Base-by-base conservation (phyloP, 768 basidiomycete species). In the Polyporus arcularius region DNA sequence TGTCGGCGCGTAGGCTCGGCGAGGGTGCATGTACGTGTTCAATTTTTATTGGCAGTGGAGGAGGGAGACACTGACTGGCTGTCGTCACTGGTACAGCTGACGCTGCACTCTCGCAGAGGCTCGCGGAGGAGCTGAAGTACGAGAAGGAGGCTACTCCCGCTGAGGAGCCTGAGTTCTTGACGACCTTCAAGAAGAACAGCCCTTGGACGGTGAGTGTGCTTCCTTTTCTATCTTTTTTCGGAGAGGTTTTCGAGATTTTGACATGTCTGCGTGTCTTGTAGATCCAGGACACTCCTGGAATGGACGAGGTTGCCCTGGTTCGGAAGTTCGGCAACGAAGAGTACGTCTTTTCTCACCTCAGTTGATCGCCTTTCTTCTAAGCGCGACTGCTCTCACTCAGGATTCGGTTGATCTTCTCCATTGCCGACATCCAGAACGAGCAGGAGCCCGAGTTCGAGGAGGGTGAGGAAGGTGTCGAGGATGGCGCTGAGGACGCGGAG, bases 301-400 rank as follows among this genome's bases (percentile, higher is more conserved):
- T 85, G 56, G 95, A 96, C 73, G 95, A 97, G 74, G 85, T 98
- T 41, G 76, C 82, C 28, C 75, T 98, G 45, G 78, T 78, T n/a
- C 86, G 95, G 66, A 87, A 85, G 66, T 96, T 94, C 73, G 95
- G 93, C 62, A 93, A 92, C 67, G 96, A 98, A 76, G 83, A 75
- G 94, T 96, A 66, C 58, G 89, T 83, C 12, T 8, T 11, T 59
- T 28, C 4, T 18, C 38, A 11, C 16, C 2, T 10, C 1, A 42
- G 10, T 30, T 54, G 15, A 14, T 8, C n/a, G 21, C 21, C 38
- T 35, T 53, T 21, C 55, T 47, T 35, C 57, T 46, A 11, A 35
- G 53, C 48, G n/a, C 9, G 39, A 12, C 53, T 12, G 1, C 41
- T 30, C 49, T 9, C 11, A 11, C 45, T 35, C 68, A 96, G 94